Conservation (phyloP, 1,139 yeast species). For the Candida pseudoviswanathii region DNA sequence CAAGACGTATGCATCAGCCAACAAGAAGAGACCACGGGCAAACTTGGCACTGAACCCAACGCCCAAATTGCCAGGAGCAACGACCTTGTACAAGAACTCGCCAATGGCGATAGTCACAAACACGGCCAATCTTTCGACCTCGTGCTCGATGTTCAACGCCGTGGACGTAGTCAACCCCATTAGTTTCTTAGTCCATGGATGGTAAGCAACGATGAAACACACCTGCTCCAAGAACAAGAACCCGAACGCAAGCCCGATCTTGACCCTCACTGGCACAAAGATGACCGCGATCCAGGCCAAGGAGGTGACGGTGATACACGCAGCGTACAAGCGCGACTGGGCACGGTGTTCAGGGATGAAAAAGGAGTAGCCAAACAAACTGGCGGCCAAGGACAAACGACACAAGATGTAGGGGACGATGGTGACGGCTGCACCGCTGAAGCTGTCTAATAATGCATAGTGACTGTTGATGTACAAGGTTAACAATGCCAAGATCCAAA, state of each 20-base stretch:
- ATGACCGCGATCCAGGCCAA: slow-evolving; percentile 51
- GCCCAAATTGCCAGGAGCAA: slow-evolving; percentile 52
- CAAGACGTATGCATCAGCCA: slow-evolving; percentile 52
- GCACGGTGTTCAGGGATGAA: slow-evolving; percentile 55
- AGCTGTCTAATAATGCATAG: slow-evolving; percentile 33
- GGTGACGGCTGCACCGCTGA: slow-evolving; percentile 42
- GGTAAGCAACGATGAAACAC: slow-evolving; percentile 36
- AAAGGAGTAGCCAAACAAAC: slow-evolving; percentile 47
- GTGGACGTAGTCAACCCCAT: slow-evolving; percentile 52
- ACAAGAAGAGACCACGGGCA: slow-evolving; percentile 52
- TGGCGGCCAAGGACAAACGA: slow-evolving; percentile 39
- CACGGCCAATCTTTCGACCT: slow-evolving; percentile 60
- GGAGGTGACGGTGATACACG: slow-evolving; percentile 32
- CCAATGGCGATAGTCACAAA: slow-evolving; percentile 69
- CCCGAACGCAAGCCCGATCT: slow-evolving; percentile 48
- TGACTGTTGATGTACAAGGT: slow-evolving; percentile 58
- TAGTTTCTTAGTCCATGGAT: slow-evolving; percentile 48
- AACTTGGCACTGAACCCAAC: slow-evolving; percentile 47
- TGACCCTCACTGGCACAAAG: slow-evolving; percentile 46
- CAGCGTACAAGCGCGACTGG: slow-evolving; percentile 50
- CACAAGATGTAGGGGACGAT: slow-evolving; percentile 52
- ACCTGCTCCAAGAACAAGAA: slow-evolving; percentile 46
- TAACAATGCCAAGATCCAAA: slow-evolving; percentile 56
- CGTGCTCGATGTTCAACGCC: slow-evolving; percentile 68
- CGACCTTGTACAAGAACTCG: slow-evolving; percentile 61